These are phyloP conservation scores for Tolypocladium ophioglossoides DNA, from an alignment of 2,329 filamentous ascomycete species.

Conservation along the genomic window DNA sequence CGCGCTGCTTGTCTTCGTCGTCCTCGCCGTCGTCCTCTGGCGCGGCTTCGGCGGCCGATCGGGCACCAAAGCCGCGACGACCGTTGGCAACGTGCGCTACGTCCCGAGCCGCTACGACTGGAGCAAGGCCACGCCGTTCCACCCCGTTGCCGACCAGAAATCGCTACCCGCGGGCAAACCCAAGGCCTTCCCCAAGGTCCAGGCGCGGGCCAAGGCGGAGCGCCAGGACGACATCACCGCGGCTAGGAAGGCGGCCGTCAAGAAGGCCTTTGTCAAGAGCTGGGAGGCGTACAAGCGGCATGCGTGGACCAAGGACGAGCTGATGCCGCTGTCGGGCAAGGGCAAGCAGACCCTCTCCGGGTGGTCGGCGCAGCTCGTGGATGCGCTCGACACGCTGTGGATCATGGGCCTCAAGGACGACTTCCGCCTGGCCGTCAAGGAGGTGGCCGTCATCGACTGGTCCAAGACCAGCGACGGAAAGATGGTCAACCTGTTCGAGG, in stretches of 20 bases:
- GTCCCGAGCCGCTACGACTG: constrained; percentile 28
- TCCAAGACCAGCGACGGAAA: constrained; percentile 30
- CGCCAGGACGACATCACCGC: constrained; percentile 24
- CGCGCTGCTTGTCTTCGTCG: constrained; percentile 16
- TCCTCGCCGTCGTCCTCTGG: constrained; percentile 17
- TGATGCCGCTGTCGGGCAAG: constrained; percentile 36
- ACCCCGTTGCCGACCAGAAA: constrained; percentile 20
- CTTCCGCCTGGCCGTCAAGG: constrained; percentile 38
- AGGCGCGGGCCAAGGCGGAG: constrained; percentile 19
- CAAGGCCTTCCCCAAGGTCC: constrained; percentile 32
- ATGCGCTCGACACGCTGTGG: constrained; percentile 47
- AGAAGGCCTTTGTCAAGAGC: constrained; percentile 29
- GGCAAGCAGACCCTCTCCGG: constrained; percentile 38
- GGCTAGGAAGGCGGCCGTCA: constrained; percentile 26
- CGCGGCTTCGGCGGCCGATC: constrained; percentile 10
- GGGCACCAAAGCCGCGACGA: constrained; percentile 7
- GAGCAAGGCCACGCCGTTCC: constrained; percentile 19
- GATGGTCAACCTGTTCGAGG: constrained; percentile 49
- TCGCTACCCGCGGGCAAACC: constrained; percentile 23
- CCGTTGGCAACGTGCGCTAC: constrained; percentile 9
- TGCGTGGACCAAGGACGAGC: constrained; percentile 47
- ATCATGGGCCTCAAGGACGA: constrained; percentile 49
- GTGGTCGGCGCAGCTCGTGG: constrained; percentile 49
- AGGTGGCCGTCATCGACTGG: constrained; percentile 44
- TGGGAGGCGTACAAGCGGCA: constrained; percentile 43